These are phyloP conservation scores for Aspergillus sergii DNA, from an alignment of 2,329 filamentous ascomycete species.

Conservation along the genomic window DNA sequence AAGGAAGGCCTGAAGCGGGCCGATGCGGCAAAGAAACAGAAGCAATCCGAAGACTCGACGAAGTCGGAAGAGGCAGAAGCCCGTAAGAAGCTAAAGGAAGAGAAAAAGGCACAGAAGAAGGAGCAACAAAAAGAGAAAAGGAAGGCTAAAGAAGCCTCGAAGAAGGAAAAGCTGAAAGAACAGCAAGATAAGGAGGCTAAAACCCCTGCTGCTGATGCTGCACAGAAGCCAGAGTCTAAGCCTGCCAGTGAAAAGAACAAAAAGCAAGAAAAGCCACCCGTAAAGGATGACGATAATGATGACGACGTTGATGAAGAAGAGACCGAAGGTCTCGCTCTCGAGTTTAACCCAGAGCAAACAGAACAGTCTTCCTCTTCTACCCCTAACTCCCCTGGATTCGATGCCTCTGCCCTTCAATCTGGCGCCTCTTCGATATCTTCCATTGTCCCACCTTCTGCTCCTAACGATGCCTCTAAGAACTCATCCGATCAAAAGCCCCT, in stretches of 20 bases:
- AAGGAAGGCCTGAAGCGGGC: constrained; percentile 63
- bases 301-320: constrained; percentile 40
- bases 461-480: constrained; percentile 28
- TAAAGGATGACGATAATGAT: constrained; percentile 28
- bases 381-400: constrained; percentile 60
- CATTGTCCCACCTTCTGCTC: constrained; percentile 51
- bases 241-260: constrained; percentile 23
- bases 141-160: constrained; percentile 44
- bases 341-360: constrained; percentile 42
- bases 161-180: constrained; percentile 40
- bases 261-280: constrained; percentile 16
- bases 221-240: constrained; percentile 27
- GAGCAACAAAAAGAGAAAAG: constrained; percentile 53
- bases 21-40: constrained; percentile 57
- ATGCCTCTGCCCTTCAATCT: constrained; percentile 55
- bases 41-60: constrained; percentile 40
- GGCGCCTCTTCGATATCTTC: constrained; percentile 71
- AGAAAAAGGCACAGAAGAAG: constrained; percentile 51
- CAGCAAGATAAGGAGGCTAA: constrained; percentile 29
- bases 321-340: constrained; percentile 54
- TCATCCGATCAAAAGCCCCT: constrained; percentile 58
- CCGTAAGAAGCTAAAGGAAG: constrained; percentile 41
- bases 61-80: constrained; percentile 38
- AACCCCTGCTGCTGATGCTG: constrained; percentile 19
- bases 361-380: constrained; percentile 49